Evolutionary conservation across 2,329 filamentous ascomycete species (phyloP).

Genomic region (Orbilia brochopaga): DNA sequence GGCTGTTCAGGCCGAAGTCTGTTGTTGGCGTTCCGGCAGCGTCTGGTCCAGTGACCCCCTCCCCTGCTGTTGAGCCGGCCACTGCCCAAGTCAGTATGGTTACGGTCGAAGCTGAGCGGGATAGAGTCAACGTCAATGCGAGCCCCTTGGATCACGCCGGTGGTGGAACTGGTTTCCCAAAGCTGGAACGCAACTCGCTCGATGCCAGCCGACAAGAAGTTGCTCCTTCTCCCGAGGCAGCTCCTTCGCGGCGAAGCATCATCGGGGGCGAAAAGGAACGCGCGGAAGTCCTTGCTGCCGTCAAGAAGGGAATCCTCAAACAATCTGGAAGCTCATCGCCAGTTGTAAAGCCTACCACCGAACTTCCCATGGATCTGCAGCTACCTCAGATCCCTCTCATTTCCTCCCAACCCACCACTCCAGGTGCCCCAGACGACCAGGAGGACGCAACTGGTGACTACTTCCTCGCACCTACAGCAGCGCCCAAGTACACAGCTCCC

Average conservation of each 20-base stretch:
- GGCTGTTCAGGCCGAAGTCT: slow-evolving; percentile 93
- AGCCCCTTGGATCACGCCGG: slow-evolving; percentile 71
- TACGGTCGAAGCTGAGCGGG: slow-evolving; percentile 89
- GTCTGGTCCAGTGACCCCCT: slow-evolving; percentile 67
- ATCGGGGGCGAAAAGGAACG: slow-evolving; percentile 87
- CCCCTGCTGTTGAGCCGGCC: slow-evolving; percentile 64
- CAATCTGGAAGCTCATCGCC: slow-evolving; percentile 77
- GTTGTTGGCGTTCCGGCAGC: slow-evolving; percentile 76
- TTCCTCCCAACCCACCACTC: slow-evolving; percentile 36
- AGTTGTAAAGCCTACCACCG: slow-evolving; percentile 66
- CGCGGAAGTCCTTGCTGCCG: slow-evolving; percentile 86
- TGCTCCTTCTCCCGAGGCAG: slow-evolving; percentile 55
- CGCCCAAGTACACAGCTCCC: slow-evolving; percentile 63
- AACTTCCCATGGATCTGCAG: slow-evolving; percentile 63
- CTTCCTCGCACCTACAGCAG: slow-evolving; percentile 65
- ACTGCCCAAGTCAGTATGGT: slow-evolving; percentile 92
- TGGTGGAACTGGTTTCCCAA: slow-evolving; percentile 81
- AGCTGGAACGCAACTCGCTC: slow-evolving; percentile 83
- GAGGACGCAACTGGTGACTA: slow-evolving; percentile 77
- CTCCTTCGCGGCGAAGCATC: slow-evolving; percentile 79
- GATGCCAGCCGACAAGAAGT: slow-evolving; percentile 60
- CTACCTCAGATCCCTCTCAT: slow-evolving; percentile 60
- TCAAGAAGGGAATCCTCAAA: slow-evolving; percentile 95
- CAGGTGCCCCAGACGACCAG: slow-evolving; percentile 37
- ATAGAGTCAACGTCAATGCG: slow-evolving; percentile 77